A percentile compares a stretch with the other conserved stretches of the same genome.
phyloP scores from a whole-genome alignment of 148 eudicot genomes.

The Fagopyrum esculentum region DNA sequence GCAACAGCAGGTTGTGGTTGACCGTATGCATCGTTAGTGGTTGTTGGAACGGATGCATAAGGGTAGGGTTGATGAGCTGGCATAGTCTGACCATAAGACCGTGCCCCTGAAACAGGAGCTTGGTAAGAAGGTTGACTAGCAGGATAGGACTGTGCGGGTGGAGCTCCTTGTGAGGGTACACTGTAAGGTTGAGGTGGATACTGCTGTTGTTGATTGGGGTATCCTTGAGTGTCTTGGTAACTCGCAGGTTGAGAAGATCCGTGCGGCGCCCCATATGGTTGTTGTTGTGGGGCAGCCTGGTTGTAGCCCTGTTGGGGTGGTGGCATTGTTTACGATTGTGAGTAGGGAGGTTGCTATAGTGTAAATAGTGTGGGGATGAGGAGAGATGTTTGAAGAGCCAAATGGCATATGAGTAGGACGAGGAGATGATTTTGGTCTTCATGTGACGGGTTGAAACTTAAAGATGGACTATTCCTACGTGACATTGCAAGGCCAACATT shows the following conservation, averaged over 20 bases:
- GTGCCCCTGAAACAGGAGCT: conserved; percentile 42
- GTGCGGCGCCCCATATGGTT: conserved; percentile 37
- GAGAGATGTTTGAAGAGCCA: conserved; percentile 31
- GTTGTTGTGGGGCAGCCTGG: conserved; percentile 41
- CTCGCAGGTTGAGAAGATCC: conserved; percentile 41
- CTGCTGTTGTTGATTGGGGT: conserved; percentile 19
- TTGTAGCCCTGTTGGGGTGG: conserved; percentile 43
- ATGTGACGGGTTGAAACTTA: no score
- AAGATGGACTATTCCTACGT: no score
- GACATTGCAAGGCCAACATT: no score
- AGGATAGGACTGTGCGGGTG: conserved; percentile 48
- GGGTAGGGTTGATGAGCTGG: conserved; percentile 65
- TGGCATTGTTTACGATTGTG: conserved; percentile 35
- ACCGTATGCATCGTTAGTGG: conserved; percentile 34
- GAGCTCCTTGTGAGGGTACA: conserved; percentile 7
- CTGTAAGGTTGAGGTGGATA: conserved; percentile 52
- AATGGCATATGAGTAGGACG: conserved; percentile 25
- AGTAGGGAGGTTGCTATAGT: conserved; percentile 50
- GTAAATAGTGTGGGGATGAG: conserved; percentile 58
- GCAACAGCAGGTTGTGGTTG: conserved; percentile 34
- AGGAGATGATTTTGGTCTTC: conserved; percentile 6
- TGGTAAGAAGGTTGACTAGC: conserved; percentile 67
- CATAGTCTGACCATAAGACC: conserved; percentile 33
- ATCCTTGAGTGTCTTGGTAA: conserved; percentile 28
- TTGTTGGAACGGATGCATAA: conserved; percentile 41